These are phyloP conservation scores for Nitzschia putrida DNA, from an alignment of 108 stramenopile genomes.

Conservation along the genomic window DNA sequence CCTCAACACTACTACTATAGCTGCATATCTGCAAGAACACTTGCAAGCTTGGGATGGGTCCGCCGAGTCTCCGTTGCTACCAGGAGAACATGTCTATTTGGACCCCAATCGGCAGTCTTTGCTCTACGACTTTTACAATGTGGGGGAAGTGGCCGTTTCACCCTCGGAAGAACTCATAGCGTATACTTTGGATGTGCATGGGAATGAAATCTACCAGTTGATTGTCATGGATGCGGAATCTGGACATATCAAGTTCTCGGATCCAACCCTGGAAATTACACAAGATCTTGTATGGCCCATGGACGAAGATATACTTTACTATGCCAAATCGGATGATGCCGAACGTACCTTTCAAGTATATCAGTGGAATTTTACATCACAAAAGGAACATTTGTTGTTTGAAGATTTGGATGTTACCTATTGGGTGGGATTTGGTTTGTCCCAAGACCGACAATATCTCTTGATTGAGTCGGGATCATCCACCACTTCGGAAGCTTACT, in stretches of 20 bases:
- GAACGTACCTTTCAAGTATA: conserved; percentile 69
- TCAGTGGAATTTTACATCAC: conserved; percentile 26
- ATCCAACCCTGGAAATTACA: not conserved
- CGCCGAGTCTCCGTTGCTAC: conserved; percentile 48
- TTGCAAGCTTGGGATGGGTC: conserved; percentile 52
- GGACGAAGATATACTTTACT: conserved; percentile 75
- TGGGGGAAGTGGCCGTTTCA: conserved; percentile 52
- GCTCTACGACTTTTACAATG: conserved; percentile 56
- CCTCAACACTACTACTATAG: not conserved
- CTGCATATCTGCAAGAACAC: not conserved
- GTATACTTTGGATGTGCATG: conserved; percentile 75
- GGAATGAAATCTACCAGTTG: conserved; percentile 81
- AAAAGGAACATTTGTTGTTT: conserved; percentile 69
- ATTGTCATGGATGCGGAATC: conserved; percentile 54
- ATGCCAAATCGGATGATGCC: conserved; percentile 79
- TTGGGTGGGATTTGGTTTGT: conserved; percentile 54
- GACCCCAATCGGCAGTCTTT: conserved; percentile 75
- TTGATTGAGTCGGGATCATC: conserved; percentile 54
- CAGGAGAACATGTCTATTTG: conserved; percentile 68
- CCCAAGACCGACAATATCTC: conserved; percentile 57
- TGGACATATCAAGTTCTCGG: conserved; percentile 30
- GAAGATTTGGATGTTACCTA: conserved; percentile 59
- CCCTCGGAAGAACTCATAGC: conserved; percentile 62
- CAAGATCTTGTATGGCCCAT: conserved; percentile 72
- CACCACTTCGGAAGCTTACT: conserved; percentile 84